These are phyloP conservation scores for Themeda triandra DNA, from an alignment of 176 grass and related monocot genomes.

Conservation along the genomic window DNA sequence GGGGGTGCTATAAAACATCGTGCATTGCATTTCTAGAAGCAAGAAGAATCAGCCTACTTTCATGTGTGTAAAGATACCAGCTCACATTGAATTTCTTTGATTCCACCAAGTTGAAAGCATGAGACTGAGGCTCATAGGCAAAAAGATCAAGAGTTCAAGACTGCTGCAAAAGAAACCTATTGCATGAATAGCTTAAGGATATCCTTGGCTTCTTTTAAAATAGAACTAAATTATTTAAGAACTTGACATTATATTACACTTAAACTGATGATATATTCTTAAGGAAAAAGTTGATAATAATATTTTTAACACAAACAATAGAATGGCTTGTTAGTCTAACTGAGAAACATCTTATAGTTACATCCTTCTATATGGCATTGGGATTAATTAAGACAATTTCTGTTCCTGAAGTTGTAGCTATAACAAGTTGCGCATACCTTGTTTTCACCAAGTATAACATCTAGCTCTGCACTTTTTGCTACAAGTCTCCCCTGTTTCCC, in stretches of 20 bases:
- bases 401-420: conserved; percentile 10
- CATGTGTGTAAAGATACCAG: conserved; percentile 97
- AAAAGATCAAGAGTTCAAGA: conserved; percentile 86
- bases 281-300: not conserved
- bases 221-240: conserved; percentile 10
- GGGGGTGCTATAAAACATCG: conserved; percentile 40
- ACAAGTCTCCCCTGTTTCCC: conserved; percentile 66
- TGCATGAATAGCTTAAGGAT: too few relatives aligned
- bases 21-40: conserved; percentile 96
- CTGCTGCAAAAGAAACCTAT: conserved; percentile 51
- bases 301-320: not conserved
- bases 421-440: conserved; percentile 49
- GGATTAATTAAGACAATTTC: not conserved
- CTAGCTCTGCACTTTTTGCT: conserved; percentile 69
- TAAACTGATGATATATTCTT: not conserved
- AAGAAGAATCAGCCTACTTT: conserved; percentile 96
- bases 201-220: too few relatives aligned
- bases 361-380: not conserved
- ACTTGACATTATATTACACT: not conserved
- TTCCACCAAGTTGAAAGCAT: conserved; percentile 66
- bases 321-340: not conserved
- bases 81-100: conserved; percentile 69
- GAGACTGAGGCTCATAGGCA: conserved; percentile 73
- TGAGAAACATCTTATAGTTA: not conserved
- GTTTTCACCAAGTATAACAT: conserved; percentile 91